Base-by-base conservation (phyloP, 768 basidiomycete species). In the Pilatotrama ljubarskyi region DNA sequence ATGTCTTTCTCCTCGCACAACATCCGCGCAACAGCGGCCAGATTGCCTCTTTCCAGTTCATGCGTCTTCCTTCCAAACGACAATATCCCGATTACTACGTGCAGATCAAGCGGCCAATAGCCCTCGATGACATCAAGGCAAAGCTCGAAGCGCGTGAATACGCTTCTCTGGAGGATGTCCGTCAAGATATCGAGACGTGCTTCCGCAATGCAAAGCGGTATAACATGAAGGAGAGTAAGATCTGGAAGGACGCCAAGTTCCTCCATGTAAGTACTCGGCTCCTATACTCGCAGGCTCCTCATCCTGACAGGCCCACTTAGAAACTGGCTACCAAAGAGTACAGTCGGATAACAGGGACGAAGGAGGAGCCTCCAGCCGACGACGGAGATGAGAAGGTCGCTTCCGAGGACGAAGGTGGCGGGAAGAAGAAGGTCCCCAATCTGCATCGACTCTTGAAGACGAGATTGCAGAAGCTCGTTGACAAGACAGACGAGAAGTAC, bases 81-180 rank as follows among this genome's bases (percentile, higher is more conserved):
- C 77, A 78, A 58, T 93, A 91, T 73, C 84, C 93, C 40, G 94
- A 95, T 77, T 98, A 98, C 75, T 97, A 95, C 74, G 70, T 74
- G 22, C 61, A 87, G 64, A 96, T 95, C 70, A 78, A 85, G 66
- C 78, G 83, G 24, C 95, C 95, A 29, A 92, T 97, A 66, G 87
- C 91, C 25, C 78, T 97, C 51, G 90, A 93, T 43, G 92, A 95
- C 64, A 93, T 97, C 77, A 93, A 93, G 80, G 82, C 84, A 66
- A 82, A 84, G 67, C 79, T 95, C 25, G 86, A 89, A 46, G 74
- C 76, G 51, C 76, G 78, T 57, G 69, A 63, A 13, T 95, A 94
- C 67, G 64, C 77, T 14, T 82, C 85, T 13, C 76, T 93, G 46
- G 83, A 86, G 50, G 83, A 80, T 10, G 85, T 91, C 66, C 84